Conservation (phyloP, 179 eudicot genomes). For the Spergularia azorica region DNA sequence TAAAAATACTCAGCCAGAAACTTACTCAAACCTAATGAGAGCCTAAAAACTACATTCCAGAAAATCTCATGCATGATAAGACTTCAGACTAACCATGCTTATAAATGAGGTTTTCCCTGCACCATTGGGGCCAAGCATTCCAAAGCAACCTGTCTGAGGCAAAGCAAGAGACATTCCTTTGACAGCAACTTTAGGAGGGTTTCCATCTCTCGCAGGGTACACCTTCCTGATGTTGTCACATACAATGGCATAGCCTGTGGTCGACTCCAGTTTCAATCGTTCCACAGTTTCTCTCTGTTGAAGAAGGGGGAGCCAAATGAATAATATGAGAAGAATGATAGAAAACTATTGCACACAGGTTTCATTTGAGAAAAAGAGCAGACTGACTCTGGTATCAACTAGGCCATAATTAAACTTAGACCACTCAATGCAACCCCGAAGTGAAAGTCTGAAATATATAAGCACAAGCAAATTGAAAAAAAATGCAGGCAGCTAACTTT, state of each 20-base stretch:
- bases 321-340: neutral
- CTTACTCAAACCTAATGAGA: neutral
- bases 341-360: neutral
- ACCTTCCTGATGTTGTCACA: constrained; percentile 70
- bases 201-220: constrained; percentile 80
- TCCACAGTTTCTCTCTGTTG: constrained; percentile 69
- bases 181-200: constrained; percentile 74
- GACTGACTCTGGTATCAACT: neutral
- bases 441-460: no score
- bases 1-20: neutral
- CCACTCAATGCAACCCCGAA: no score
- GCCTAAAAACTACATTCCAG: neutral
- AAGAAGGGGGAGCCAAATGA: neutral
- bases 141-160: constrained; percentile 79
- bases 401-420: no score
- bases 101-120: constrained; percentile 92
- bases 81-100: constrained; percentile 59
- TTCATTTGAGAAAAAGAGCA: neutral
- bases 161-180: constrained; percentile 71
- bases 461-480: no score
- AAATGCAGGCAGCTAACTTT: no score
- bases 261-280: constrained; percentile 49
- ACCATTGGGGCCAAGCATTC: constrained; percentile 97
- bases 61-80: no score
- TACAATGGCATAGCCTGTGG: constrained; percentile 48